phyloP scores from a whole-genome alignment of 1,284 basidiomycete species.

The Coriolopsis trogii region DNA sequence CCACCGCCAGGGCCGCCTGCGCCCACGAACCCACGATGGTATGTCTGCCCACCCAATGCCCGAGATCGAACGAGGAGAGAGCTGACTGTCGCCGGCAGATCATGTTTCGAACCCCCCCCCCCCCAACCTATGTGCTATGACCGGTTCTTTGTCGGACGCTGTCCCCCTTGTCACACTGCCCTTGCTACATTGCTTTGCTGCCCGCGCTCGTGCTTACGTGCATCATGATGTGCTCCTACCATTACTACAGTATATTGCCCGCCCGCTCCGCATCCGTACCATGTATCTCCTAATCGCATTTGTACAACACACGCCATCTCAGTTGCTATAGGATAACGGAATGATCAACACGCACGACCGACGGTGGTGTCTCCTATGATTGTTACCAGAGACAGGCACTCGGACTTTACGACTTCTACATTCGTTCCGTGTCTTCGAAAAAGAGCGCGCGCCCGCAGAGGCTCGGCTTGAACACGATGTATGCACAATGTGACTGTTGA shows the following conservation, averaged over 20 bases:
- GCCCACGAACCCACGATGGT: slow-evolving; percentile 8
- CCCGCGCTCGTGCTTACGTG: no score
- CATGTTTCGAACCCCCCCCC: no score
- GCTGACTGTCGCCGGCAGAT: slow-evolving; percentile 1
- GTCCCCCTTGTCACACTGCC: not conserved
- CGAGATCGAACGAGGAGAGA: not conserved
- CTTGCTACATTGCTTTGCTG: not conserved
- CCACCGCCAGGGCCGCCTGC: no score
- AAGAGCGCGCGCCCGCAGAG: not conserved
- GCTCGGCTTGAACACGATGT: no score
- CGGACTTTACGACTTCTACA: no score
- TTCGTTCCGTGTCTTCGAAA: not conserved
- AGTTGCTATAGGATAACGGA: no score
- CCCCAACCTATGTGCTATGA: no score
- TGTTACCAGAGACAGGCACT: no score
- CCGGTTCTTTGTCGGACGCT: slow-evolving; percentile 1
- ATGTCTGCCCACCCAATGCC: no score
- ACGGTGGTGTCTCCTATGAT: no score
- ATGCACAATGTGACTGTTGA: no score
- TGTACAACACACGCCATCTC: slow-evolving; percentile 19
- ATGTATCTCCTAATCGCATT: slow-evolving; percentile 24
- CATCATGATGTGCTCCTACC: slow-evolving; percentile 3
- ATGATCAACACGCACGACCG: slow-evolving; percentile 8
- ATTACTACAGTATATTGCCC: slow-evolving; percentile 15
- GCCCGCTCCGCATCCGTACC: slow-evolving; percentile 9